Evolutionary conservation across 2,329 filamentous ascomycete genomes (phyloP).

Genomic region (Paraphaeosphaeria minitans): DNA sequence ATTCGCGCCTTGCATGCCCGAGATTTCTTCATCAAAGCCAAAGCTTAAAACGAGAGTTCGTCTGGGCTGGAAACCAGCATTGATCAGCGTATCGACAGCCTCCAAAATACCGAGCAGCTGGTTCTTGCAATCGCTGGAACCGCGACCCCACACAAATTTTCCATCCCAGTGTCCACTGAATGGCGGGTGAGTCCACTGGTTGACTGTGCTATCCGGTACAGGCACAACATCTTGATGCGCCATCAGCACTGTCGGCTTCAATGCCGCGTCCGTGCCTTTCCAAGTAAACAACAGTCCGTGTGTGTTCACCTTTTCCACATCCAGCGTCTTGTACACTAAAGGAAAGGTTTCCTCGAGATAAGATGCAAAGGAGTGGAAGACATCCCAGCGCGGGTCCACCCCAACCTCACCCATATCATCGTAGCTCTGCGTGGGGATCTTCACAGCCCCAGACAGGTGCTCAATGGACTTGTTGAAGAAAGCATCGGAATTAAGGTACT

Average conservation of each 20-base stretch:
- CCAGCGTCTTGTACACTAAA: slow-evolving; percentile 49
- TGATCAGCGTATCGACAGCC: slow-evolving; percentile 61
- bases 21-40: slow-evolving; percentile 68
- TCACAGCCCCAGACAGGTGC: slow-evolving; percentile 54
- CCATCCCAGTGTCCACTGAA: slow-evolving; percentile 64
- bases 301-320: slow-evolving; percentile 62
- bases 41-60: slow-evolving; percentile 64
- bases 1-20: slow-evolving; percentile 57
- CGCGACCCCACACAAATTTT: slow-evolving; percentile 65
- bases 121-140: slow-evolving; percentile 66
- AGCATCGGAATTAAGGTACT: slow-evolving; percentile 31
- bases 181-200: slow-evolving; percentile 65
- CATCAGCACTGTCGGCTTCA: slow-evolving; percentile 64
- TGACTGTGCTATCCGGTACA: slow-evolving; percentile 54
- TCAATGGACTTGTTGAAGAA: slow-evolving; percentile 41
- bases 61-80: slow-evolving; percentile 57
- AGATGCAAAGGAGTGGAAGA: slow-evolving; percentile 60
- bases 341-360: slow-evolving; percentile 40
- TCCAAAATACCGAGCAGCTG: slow-evolving; percentile 61
- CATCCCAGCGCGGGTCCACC: slow-evolving; percentile 63
- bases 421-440: slow-evolving; percentile 61
- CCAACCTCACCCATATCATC: slow-evolving; percentile 62
- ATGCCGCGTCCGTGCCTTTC: slow-evolving; percentile 54
- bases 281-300: slow-evolving; percentile 65
- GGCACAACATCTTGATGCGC: slow-evolving; percentile 70